Conservation (phyloP, 495 filamentous ascomycete genomes). For the Articulospora tetracladia region DNA sequence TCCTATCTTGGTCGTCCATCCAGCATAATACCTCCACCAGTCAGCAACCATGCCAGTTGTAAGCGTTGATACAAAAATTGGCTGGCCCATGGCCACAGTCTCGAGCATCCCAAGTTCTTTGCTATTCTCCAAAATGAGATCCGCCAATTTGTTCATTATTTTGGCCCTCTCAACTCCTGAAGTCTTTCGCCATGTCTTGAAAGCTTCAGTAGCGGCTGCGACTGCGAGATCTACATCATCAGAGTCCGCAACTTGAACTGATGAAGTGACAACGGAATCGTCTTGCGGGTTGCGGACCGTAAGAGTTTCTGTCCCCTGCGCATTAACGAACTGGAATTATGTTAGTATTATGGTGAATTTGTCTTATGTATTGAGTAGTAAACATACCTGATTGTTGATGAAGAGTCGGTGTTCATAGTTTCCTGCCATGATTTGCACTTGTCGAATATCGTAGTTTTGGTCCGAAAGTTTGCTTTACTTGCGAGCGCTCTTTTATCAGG, state of each 20-base stretch:
- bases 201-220: constrained; percentile 62
- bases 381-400: too few relatives aligned
- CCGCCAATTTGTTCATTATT: constrained; percentile 50
- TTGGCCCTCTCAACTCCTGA: constrained; percentile 56
- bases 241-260: constrained; percentile 44
- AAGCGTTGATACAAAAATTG: constrained; percentile 59
- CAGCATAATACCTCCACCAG: constrained; percentile 57
- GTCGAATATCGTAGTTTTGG: too few relatives aligned
- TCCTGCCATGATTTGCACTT: too few relatives aligned
- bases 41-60: too few relatives aligned
- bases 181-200: constrained; percentile 64
- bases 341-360: too few relatives aligned
- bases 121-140: constrained; percentile 46
- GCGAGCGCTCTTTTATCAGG: too few relatives aligned
- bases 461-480: too few relatives aligned
- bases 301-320: neutral
- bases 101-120: constrained; percentile 50
- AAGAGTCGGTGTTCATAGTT: too few relatives aligned
- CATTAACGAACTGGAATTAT: neutral
- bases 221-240: constrained; percentile 59
- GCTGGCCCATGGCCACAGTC: too few relatives aligned
- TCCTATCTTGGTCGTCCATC: constrained; percentile 45
- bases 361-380: too few relatives aligned
- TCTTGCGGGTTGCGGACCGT: neutral
- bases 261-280: neutral